Percentiles rank a stretch among this genome's conserved stretches.
Conservation (phyloP, 1,284 basidiomycete species). For the Amylostereum areolatum region DNA sequence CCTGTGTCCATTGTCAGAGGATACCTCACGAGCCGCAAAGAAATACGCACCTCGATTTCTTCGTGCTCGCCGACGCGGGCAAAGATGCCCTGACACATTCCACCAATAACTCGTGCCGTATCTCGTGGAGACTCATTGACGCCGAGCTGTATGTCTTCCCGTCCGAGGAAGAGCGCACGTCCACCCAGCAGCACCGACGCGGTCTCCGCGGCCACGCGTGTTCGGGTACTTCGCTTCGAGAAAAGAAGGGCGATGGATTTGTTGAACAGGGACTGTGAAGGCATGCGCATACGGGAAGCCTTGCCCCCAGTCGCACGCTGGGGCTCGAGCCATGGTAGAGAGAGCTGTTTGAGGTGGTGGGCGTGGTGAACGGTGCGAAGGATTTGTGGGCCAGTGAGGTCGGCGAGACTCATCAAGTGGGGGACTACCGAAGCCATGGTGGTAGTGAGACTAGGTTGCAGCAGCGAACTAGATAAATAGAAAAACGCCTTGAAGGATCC, state of each 20-base stretch:
- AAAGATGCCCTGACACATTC: slow-evolving; percentile 97
- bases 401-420: slow-evolving; percentile 81
- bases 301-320: slow-evolving; percentile 26
- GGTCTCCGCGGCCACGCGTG: slow-evolving; percentile 86
- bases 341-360: slow-evolving; percentile 53
- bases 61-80: slow-evolving; percentile 90
- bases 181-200: slow-evolving; percentile 75
- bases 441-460: background rate
- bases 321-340: slow-evolving; percentile 54
- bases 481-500: too few species aligned
- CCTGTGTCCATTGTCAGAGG: slow-evolving; percentile 38
- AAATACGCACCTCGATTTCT: slow-evolving; percentile 77
- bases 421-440: slow-evolving; percentile 37
- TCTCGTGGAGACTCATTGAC: slow-evolving; percentile 91
- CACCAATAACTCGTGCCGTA: slow-evolving; percentile 82
- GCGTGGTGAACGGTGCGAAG: slow-evolving; percentile 56
- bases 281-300: slow-evolving; percentile 41
- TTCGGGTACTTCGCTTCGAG: slow-evolving; percentile 90
- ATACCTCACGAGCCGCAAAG: background rate
- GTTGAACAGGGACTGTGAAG: slow-evolving; percentile 66
- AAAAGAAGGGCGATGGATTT: slow-evolving; percentile 90
- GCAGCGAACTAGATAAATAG: too few species aligned
- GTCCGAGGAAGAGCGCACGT: slow-evolving; percentile 88
- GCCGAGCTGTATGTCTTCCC: slow-evolving; percentile 91
- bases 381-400: slow-evolving; percentile 72